phyloP scores from a whole-genome alignment of 805 yeast species.

The Yamadazyma sp. region DNA sequence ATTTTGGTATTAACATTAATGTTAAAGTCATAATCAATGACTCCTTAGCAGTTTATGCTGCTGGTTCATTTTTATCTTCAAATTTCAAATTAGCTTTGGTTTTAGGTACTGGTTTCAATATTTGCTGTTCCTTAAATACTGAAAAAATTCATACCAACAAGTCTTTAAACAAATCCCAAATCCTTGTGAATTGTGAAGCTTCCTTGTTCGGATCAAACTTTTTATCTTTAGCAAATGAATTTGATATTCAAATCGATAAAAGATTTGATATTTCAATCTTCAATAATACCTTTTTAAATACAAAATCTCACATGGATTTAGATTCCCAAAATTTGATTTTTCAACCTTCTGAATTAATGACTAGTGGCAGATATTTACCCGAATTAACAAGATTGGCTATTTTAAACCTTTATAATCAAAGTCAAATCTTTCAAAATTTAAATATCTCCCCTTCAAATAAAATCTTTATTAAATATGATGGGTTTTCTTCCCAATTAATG shows the following conservation, averaged over 20 bases:
- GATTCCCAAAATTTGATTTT: conserved; percentile 28
- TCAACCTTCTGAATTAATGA: conserved; percentile 56
- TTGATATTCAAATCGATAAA: conserved; percentile 36
- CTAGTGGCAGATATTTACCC: conserved; percentile 56
- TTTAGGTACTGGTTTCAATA: conserved; percentile 67
- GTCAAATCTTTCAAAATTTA: conserved; percentile 25
- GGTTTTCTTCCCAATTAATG: conserved; percentile 39
- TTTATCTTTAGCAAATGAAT: conserved; percentile 30
- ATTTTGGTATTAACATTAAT: conserved; percentile 24
- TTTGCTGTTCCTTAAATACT: conserved; percentile 39
- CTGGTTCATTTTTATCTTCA: conserved; percentile 43
- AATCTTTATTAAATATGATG: conserved; percentile 24
- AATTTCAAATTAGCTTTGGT: conserved; percentile 51
- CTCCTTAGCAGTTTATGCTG: conserved; percentile 60
- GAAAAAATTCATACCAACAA: conserved; percentile 17
- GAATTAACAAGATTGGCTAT: conserved; percentile 48
- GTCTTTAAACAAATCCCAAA: conserved; percentile 11
- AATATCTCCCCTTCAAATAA: conserved; percentile 5
- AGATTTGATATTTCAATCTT: conserved; percentile 15
- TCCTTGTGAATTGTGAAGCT: conserved; percentile 49
- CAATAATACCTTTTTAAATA: conserved; percentile 1
- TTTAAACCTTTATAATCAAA: conserved; percentile 26
- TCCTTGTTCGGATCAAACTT: conserved; percentile 51
- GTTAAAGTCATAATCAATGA: conserved; percentile 56
- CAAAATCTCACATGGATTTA: conserved; percentile 28